Evolutionary conservation across 1,284 basidiomycete genomes (phyloP), one percentile per base, ranked within the genome.

Genomic region (Marasmius tenuissimus): DNA sequence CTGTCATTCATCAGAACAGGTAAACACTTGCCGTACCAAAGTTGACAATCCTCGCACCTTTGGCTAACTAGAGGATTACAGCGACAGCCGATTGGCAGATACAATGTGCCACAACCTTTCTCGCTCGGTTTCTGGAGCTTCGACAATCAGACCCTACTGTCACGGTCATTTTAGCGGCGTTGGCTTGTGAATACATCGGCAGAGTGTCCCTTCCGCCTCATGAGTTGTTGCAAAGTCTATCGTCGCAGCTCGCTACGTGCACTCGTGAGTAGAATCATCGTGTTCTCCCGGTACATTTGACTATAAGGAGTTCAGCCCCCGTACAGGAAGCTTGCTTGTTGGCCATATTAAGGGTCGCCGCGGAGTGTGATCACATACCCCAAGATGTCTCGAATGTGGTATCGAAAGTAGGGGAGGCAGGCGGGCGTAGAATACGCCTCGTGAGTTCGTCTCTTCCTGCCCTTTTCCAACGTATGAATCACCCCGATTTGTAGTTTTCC

Each of bases 251-350:
- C 16, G 66, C 70, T 34, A 69, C 68, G 6, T 85, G 81, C 67
- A 68, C 78, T 57, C 71, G 89, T 90, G 61, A 69, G 86, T 75
- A 34, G n/a, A 6, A 54, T 48, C n/a, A 33, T 22, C 40, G 20
- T 49, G 27, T n/a, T 61, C 50, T 35, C 39, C 55, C 18, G 35
- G 37, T 27, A 65, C 42, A 62, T 48, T 18, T 45, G 54, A 55
- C 42, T 27, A 27, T 35, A 38, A 38, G 39, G 42, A 47, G 38
- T 58, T 22, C 64, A 92, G 91, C 81, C 38, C 77, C 85, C 22
- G 82, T 92, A 10, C 88, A 90, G 69, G 91, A 93, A 61, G 85
- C 84, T 6, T 85, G 84, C 63, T 71, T 93, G 35, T 70, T 92
- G 39, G 80, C 86, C 3, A 89, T 92, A 86, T 72, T 91, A 47